phyloP scores from a whole-genome alignment of 495 filamentous ascomycete genomes.

The Aspergillus coremiiformis region DNA sequence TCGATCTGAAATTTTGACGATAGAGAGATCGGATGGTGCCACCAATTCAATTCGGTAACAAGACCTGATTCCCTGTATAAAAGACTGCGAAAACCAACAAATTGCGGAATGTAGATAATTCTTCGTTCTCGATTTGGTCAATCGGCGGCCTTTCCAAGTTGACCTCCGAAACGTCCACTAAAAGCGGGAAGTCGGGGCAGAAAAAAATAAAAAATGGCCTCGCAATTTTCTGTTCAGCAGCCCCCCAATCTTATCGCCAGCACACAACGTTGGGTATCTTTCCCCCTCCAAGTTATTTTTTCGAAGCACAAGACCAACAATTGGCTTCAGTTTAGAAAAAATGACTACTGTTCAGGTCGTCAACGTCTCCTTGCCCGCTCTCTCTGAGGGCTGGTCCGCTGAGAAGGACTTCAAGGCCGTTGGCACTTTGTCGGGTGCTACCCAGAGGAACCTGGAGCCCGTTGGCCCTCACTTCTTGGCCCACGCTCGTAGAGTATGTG shows the following conservation, averaged over 20 bases:
- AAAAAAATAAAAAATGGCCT: slow-evolving; percentile 32
- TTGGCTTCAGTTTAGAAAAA: slow-evolving; percentile 13
- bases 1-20: not conserved
- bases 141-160: slow-evolving; percentile 9
- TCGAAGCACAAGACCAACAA: slow-evolving; percentile 1
- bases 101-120: not conserved
- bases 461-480: slow-evolving; percentile 97
- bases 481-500: slow-evolving; percentile 78
- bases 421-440: slow-evolving; percentile 58
- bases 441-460: slow-evolving; percentile 81
- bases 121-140: not conserved
- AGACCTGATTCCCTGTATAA: too few species aligned
- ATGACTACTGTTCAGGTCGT: slow-evolving; percentile 44
- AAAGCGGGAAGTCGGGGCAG: slow-evolving; percentile 24
- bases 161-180: slow-evolving; percentile 21
- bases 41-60: too few species aligned
- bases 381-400: slow-evolving; percentile 75
- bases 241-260: slow-evolving; percentile 5
- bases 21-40: not conserved
- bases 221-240: slow-evolving; percentile 10
- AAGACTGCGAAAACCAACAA: too few species aligned
- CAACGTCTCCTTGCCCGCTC: slow-evolving; percentile 59
- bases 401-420: slow-evolving; percentile 88
- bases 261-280: slow-evolving; percentile 13
- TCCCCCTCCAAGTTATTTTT: slow-evolving; percentile 5